Percentiles rank a stretch among this genome's conserved stretches.
These are phyloP conservation scores for Odonthalia washingtoniensis DNA, from an alignment of 31 red algal species.

Conservation along the genomic window DNA sequence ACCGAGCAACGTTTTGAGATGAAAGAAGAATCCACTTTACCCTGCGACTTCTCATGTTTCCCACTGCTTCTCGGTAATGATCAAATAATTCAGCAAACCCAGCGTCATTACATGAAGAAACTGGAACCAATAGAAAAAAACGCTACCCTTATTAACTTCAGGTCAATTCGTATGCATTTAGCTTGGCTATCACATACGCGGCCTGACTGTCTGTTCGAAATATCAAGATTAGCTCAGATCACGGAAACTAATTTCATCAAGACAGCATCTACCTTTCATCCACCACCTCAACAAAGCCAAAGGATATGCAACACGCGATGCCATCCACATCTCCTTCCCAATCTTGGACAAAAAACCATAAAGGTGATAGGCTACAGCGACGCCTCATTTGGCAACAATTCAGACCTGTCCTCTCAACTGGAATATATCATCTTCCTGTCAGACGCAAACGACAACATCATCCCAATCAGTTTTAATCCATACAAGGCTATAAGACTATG, in stretches of 20 bases:
- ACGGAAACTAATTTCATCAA: too few relatives aligned
- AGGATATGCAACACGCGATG: not conserved
- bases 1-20: not conserved
- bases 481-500: slow-evolving; percentile 27
- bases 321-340: not conserved
- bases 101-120: slow-evolving; percentile 35
- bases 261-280: not conserved
- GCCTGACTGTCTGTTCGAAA: too few relatives aligned
- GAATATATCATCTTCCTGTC: slow-evolving; percentile 34
- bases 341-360: not conserved
- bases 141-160: not conserved
- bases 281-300: not conserved
- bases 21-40: not conserved
- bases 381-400: too few relatives aligned
- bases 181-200: too few relatives aligned
- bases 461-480: slow-evolving; percentile 39
- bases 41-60: slow-evolving; percentile 32
- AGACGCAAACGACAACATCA: not conserved
- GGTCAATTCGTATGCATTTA: slow-evolving; percentile 58
- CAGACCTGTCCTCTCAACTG: slow-evolving; percentile 31
- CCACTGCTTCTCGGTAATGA: not conserved
- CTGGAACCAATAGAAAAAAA: slow-evolving; percentile 15
- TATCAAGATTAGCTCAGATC: too few relatives aligned
- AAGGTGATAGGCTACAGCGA: too few relatives aligned
- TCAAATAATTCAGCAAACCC: not conserved